A percentile compares a stretch with the other conserved stretches of the same genome.
Evolutionary conservation across 2,329 filamentous ascomycete species (phyloP).

Genomic region (Tolypocladium guangdongense): DNA sequence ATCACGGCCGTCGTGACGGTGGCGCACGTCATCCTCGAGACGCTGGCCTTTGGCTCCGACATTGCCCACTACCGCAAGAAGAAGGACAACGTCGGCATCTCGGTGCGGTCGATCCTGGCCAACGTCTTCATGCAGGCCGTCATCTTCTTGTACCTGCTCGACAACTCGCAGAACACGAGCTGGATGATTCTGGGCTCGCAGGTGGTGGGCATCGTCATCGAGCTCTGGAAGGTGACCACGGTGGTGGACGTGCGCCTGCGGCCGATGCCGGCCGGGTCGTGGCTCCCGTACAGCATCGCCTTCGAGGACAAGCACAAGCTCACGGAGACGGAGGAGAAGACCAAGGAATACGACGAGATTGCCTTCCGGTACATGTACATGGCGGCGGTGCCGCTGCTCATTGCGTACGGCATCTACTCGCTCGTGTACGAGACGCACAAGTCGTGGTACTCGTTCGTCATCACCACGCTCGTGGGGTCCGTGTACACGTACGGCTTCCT

Average conservation of each 20-base stretch:
- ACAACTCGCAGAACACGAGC: conserved; percentile 94
- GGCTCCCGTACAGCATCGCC: conserved; percentile 66
- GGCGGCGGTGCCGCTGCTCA: conserved; percentile 74
- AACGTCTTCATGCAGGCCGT: conserved; percentile 96
- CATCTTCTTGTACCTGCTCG: conserved; percentile 92
- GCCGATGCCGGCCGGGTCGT: conserved; percentile 52
- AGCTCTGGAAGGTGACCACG: conserved; percentile 92
- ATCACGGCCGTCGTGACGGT: conserved; percentile 79
- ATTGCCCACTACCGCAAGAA: conserved; percentile 98
- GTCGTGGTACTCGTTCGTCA: conserved; percentile 95
- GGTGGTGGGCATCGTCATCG: conserved; percentile 63
- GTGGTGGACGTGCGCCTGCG: conserved; percentile 81
- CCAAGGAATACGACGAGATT: conserved; percentile 95
- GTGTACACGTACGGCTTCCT: conserved; percentile 98
- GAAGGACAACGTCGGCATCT: conserved; percentile 97
- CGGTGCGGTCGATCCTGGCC: conserved; percentile 86
- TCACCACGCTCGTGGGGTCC: conserved; percentile 86
- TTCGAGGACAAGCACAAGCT: conserved; percentile 98
- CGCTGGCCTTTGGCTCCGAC: conserved; percentile 92
- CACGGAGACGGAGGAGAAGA: conserved; percentile 91
- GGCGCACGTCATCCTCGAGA: conserved; percentile 90
- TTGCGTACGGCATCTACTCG: conserved; percentile 85
- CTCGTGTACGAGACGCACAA: conserved; percentile 91
- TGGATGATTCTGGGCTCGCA: conserved; percentile 98
- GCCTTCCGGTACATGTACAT: conserved; percentile 97